Evolutionary conservation across 2,329 filamentous ascomycete genomes (phyloP), one percentile per base, ranked within the genome.

Genomic region (Claviceps cyperi): DNA sequence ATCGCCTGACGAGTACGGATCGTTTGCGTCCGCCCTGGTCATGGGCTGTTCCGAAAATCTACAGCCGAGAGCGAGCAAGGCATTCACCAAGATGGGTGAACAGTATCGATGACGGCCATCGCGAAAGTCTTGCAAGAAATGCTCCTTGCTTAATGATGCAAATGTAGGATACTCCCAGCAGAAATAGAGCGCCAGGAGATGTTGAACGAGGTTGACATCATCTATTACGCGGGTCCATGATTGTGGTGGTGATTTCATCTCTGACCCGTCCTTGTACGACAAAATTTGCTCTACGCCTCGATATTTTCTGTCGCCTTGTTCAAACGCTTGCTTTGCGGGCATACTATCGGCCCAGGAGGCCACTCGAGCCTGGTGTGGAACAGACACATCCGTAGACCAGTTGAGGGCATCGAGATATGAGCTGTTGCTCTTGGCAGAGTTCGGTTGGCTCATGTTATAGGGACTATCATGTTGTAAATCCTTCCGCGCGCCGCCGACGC

Each of bases 161-260:
- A 86, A 86, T 13, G 83, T 86, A 2, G 84, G 81, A 60, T 88
- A 86, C 55, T 84, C 78, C 77, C 83, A 87, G 67, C 81, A 84
- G 56, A 86, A 86, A 64, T 86, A 86, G 35, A 85, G 67, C 0
- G 76, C 72, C 48, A 86, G 65, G 9, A 86, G 69, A 56, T 82
- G 80, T 53, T 80, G 72, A 1, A 86, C 77, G 32, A 86, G 71
- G 13, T 62, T 65, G 13, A 68, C 58, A 55, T 86, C 80, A 3
- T 63, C 59, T 2, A 80, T 83, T 21, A 85, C 72, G 39, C 58
- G 69, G 1, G 82, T 84, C 83, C 82, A 86, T 0, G 69, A 69
- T 3, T 59, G 63, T 0, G 69, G 58, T 0, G 72, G 66, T 0
- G 68, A 61, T 53, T 69, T 69, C 57, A 69, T 64, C 38, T 72